phyloP scores from a whole-genome alignment of 495 filamentous ascomycete species.

The Penicillium steckii region DNA sequence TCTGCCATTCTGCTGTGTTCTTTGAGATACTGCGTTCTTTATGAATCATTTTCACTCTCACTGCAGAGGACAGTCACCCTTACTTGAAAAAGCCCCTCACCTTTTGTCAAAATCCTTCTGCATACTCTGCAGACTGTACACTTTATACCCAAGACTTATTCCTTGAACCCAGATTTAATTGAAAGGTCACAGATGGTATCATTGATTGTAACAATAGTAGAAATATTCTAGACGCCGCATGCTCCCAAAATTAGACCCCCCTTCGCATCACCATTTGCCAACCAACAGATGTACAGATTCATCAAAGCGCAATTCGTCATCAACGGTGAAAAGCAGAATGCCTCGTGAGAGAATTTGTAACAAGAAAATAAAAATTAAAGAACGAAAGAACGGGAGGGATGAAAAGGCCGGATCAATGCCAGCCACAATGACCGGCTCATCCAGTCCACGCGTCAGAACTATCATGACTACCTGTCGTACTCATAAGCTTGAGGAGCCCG shows the following conservation, averaged over 20 bases:
- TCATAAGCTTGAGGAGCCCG: conserved; percentile 43
- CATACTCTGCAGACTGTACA: too few relatives aligned
- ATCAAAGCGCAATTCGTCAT: conserved; percentile 10
- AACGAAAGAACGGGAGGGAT: background rate
- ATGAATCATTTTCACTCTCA: too few relatives aligned
- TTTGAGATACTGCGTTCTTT: too few relatives aligned
- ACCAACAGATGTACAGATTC: conserved; percentile 1
- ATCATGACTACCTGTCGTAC: conserved; percentile 25
- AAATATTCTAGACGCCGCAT: conserved; percentile 17
- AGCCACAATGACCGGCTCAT: background rate
- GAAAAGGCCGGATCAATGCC: too few relatives aligned
- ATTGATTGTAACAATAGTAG: conserved; percentile 15
- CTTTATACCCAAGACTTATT: too few relatives aligned
- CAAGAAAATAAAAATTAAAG: background rate
- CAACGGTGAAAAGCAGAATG: background rate
- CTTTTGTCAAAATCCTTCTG: too few relatives aligned
- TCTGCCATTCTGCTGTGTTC: too few relatives aligned
- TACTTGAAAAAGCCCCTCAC: too few relatives aligned
- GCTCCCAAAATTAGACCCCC: conserved; percentile 12
- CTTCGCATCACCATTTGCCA: conserved; percentile 1
- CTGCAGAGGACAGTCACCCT: too few relatives aligned
- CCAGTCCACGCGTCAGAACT: conserved; percentile 21
- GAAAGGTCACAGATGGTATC: conserved; percentile 24
- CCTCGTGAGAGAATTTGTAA: too few relatives aligned
- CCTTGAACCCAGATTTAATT: background rate